Base-by-base conservation (phyloP, 169 alveolate genomes). In the Perkinsus marinus region DNA sequence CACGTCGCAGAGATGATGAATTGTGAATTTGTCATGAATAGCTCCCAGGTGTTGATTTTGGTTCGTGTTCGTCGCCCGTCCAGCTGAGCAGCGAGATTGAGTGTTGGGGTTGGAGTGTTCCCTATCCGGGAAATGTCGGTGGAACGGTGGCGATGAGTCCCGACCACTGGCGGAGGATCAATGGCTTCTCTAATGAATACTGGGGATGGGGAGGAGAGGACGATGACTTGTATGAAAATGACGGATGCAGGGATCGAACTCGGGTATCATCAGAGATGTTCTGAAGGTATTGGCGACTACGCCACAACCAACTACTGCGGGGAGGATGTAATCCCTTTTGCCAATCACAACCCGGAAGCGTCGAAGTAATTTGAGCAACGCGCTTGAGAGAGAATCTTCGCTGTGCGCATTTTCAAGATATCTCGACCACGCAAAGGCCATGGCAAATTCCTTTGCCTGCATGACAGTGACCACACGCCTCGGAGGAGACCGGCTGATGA, bases 191-290 rank as follows among this genome's bases (percentile, higher is more conserved):
- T n/a, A 90, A 90, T 36, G 69, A 57, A 43, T 90, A 90, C 69
- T 90, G 43, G 69, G 91, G 91, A 13, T 90, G 91, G 91, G 43
- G 91, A 30, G 43, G 91, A 13, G 91, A 90, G 91, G 91, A 90
- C 39, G 91, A 90, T 43, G 91, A 90, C 19, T 43, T 90, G 91
- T 22, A 90, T 13, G 10, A 41, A 6, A 57, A 57, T 57, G 79
- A 2, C 79, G 34, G 79, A 16, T 19, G 79, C 22, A 30, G 34
- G 79, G 79, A 26, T 57, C 79, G 79, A 57, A 57, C 79, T 30
- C 34, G 79, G 37, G 79, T 57, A 2, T 57, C 79, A 5, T n/a
- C n/a, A n/a, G n/a, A n/a, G n/a, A n/a, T n/a, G n/a, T 19, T 13
- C 79, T 19, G 34, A 6, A 57, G 79, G 34, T 57, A 57, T 30